These are phyloP conservation scores for Magnolia changhungtana DNA, from an alignment of 164 flowering plant species.

Conservation along the genomic window DNA sequence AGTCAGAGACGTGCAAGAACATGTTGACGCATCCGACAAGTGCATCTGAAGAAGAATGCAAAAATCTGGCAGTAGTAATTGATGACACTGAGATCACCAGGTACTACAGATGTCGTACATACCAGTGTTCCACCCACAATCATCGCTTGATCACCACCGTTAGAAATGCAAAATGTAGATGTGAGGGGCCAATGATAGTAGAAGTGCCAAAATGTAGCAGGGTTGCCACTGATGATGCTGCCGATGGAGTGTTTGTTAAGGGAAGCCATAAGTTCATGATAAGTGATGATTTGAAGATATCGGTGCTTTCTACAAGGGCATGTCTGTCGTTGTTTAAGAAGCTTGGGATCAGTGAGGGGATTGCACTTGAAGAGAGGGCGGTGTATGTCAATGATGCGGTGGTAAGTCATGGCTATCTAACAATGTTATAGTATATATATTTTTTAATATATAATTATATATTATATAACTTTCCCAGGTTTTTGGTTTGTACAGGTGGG, in stretches of 20 bases:
- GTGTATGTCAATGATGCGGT: conserved; percentile 1
- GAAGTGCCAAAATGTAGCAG: no score
- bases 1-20: conserved; percentile 1
- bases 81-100: background rate
- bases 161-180: background rate
- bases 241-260: conserved; percentile 6
- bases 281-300: conserved; percentile 13
- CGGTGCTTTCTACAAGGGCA: no score
- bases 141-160: background rate
- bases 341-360: background rate
- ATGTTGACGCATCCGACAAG: conserved; percentile 1
- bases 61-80: background rate
- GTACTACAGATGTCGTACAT: background rate
- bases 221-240: background rate
- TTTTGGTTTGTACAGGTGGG: background rate
- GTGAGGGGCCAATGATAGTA: background rate
- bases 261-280: conserved; percentile 4
- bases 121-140: background rate
- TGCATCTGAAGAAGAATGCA: background rate
- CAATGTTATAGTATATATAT: background rate
- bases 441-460: background rate
- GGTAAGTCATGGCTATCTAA: background rate
- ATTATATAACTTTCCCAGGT: background rate
- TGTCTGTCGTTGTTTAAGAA: background rate
- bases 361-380: background rate